Conservation (phyloP, 768 basidiomycete species). For the Xerocomellus chrysenteron region DNA sequence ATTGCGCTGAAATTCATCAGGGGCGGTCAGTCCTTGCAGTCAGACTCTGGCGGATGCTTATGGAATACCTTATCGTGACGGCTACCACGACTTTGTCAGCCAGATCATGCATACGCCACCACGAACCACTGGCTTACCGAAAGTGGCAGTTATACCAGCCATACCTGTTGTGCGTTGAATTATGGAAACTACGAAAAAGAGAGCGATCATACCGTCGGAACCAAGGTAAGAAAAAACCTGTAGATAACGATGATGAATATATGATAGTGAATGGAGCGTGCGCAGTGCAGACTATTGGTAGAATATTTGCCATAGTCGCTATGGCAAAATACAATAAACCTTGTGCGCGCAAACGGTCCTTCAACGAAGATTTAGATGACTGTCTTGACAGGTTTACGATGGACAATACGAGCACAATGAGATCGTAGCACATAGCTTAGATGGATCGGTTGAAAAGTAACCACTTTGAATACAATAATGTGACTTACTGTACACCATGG, state of each 20-base stretch:
- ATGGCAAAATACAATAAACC: conserved; percentile 19
- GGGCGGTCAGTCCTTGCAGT: not conserved
- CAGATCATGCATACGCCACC: not conserved
- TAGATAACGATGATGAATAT: not conserved
- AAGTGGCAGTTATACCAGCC: not conserved
- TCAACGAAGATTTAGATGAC: conserved; percentile 9
- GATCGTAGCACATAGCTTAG: conserved; percentile 21
- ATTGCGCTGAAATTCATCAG: conserved; percentile 11
- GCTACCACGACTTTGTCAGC: conserved; percentile 7
- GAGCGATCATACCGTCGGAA: not conserved
- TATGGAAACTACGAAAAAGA: not conserved
- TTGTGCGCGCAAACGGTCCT: conserved; percentile 13
- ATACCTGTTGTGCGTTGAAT: conserved; percentile 1
- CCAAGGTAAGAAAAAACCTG: conserved; percentile 12
- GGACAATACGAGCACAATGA: conserved; percentile 18
- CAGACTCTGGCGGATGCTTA: not conserved
- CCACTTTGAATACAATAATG: not conserved
- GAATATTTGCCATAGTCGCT: conserved; percentile 7
- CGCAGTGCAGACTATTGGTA: conserved; percentile 2
- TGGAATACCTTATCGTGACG: conserved; percentile 10
- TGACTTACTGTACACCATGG: conserved; percentile 20
- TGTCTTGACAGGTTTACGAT: conserved; percentile 14
- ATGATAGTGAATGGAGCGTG: rapidly evolving
- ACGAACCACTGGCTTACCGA: not conserved
- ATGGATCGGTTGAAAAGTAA: not conserved